Evolutionary conservation across 257 asterid species (phyloP).

Genomic region (Verbena officinalis): DNA sequence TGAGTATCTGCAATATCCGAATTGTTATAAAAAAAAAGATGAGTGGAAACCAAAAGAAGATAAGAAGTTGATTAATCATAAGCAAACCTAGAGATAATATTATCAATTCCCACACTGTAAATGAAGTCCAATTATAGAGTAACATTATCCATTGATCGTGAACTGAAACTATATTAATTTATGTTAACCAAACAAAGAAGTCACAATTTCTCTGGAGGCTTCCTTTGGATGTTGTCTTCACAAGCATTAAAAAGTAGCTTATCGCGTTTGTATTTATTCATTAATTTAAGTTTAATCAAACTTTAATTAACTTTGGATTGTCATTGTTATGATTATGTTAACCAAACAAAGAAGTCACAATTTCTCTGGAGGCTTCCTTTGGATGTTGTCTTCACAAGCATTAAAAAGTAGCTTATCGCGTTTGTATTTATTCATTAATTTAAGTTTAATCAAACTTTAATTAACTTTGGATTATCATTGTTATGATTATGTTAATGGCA

Average conservation of each 20-base stretch:
- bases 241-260: not conserved
- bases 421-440: conserved; percentile 3
- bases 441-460: not conserved
- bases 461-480: not conserved
- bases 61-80: no score
- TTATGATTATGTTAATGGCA: not conserved
- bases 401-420: not conserved
- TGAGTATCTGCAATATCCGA: no score
- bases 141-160: no score
- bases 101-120: no score
- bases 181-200: conserved; percentile 9
- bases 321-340: not conserved
- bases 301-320: not conserved
- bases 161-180: no score
- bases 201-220: conserved; percentile 21
- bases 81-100: no score
- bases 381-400: not conserved
- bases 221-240: not conserved
- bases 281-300: conserved; percentile 5
- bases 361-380: conserved; percentile 7
- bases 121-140: no score
- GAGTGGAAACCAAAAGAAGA: no score
- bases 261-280: not conserved
- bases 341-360: conserved; percentile 16
- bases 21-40: no score